phyloP scores from a whole-genome alignment of 331 rosid species.

The Ulmus americana region DNA sequence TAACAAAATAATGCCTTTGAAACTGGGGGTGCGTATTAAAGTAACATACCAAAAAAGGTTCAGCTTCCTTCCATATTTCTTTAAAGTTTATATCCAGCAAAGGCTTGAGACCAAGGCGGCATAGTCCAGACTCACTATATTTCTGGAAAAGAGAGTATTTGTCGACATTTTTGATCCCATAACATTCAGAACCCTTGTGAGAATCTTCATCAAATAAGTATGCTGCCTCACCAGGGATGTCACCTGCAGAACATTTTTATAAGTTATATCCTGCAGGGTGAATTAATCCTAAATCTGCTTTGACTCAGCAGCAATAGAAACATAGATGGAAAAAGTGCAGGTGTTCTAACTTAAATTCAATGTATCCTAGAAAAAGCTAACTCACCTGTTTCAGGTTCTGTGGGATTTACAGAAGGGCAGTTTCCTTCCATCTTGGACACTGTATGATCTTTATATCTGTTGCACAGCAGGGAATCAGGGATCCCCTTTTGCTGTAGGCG shows the following conservation, averaged over 20 bases:
- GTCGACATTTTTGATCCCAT: conserved; percentile 25
- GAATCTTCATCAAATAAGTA: conserved; percentile 22
- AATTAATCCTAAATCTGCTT: conserved; percentile 11
- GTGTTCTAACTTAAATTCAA: neutral
- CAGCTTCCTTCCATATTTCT: conserved; percentile 64
- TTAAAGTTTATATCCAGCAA: conserved; percentile 37
- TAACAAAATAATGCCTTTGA: neutral
- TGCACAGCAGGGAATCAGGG: conserved; percentile 29
- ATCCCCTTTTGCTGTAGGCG: conserved; percentile 47
- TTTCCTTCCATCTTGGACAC: conserved; percentile 16
- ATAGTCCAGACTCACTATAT: conserved; percentile 59
- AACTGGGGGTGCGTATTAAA: neutral
- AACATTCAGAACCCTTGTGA: conserved; percentile 29
- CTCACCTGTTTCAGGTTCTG: conserved; percentile 39
- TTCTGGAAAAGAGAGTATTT: conserved; percentile 47
- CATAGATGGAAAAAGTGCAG: neutral
- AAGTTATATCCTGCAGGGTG: conserved; percentile 1
- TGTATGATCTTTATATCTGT: conserved; percentile 25
- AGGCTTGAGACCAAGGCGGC: conserved; percentile 55
- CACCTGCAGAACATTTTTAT: conserved; percentile 36
- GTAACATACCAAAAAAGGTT: conserved; percentile 54
- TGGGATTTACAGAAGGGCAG: conserved; percentile 14
- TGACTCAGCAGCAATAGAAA: conserved; percentile 11
- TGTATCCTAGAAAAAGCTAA: neutral
- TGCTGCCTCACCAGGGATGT: conserved; percentile 23